These are phyloP conservation scores for Fistulina hepatica DNA, from an alignment of 1,284 basidiomycete genomes.

Conservation along the genomic window DNA sequence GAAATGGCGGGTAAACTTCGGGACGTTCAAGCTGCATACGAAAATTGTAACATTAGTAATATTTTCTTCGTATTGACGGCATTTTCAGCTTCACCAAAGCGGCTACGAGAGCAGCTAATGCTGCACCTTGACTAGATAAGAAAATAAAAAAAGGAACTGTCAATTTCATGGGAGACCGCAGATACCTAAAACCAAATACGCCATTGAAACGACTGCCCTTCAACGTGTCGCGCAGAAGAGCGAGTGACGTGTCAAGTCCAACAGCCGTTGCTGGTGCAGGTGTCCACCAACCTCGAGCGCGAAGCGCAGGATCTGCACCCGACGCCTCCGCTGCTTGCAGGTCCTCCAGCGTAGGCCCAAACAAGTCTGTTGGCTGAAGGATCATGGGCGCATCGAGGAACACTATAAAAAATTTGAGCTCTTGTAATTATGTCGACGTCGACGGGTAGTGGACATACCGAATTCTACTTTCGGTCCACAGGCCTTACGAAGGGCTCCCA, in stretches of 20 bases:
- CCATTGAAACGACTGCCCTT: slow-evolving; percentile 36
- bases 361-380: slow-evolving; percentile 60
- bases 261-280: slow-evolving; percentile 37
- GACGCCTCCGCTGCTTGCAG: slow-evolving; percentile 3
- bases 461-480: slow-evolving; percentile 62
- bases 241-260: slow-evolving; percentile 38
- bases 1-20: slow-evolving; percentile 49
- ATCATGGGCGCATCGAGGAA: slow-evolving; percentile 75
- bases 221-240: slow-evolving; percentile 1
- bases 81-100: slow-evolving; percentile 69
- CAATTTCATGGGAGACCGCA: background rate
- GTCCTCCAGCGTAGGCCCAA: slow-evolving; percentile 26
- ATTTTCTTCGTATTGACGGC: slow-evolving; percentile 27
- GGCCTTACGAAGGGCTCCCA: slow-evolving; percentile 68
- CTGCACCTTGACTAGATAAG: slow-evolving; percentile 61
- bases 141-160: slow-evolving; percentile 3
- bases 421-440: slow-evolving; percentile 1
- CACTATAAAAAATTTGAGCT: slow-evolving; percentile 33
- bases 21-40: slow-evolving; percentile 19
- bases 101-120: slow-evolving; percentile 64
- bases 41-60: slow-evolving; percentile 16
- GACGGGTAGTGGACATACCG: slow-evolving; percentile 29
- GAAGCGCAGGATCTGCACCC: background rate
- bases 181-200: slow-evolving; percentile 71
- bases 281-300: slow-evolving; percentile 36